Evolutionary conservation across 192 early-diverging fungal species (phyloP).

Genomic region (Funneliformis geosporum): DNA sequence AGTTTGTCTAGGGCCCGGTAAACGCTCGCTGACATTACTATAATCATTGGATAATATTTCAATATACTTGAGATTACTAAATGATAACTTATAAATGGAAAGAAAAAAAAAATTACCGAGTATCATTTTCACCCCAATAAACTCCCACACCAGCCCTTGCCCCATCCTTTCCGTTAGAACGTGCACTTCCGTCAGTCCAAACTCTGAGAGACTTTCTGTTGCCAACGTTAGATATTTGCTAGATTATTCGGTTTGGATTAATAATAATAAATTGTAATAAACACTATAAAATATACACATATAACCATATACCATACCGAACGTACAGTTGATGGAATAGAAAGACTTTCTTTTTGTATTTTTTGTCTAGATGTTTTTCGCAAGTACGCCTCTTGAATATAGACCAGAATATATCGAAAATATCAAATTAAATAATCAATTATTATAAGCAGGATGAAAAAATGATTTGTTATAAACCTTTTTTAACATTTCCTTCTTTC

Average conservation of each 20-base stretch:
- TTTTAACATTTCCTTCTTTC: neutral
- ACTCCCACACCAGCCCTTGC: slow-evolving; percentile 86
- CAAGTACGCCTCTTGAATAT: no score
- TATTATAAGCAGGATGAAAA: neutral
- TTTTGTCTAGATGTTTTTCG: no score
- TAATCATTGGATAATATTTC: neutral
- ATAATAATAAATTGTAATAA: no score
- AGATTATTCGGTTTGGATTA: neutral
- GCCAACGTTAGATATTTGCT: neutral
- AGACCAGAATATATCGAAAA: no score
- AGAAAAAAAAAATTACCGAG: slow-evolving; percentile 49
- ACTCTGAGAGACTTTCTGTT: slow-evolving; percentile 39
- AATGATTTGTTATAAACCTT: neutral
- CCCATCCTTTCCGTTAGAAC: slow-evolving; percentile 62
- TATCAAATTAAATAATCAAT: neutral
- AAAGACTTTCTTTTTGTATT: no score
- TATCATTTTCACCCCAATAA: slow-evolving; percentile 73
- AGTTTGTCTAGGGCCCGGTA: slow-evolving; percentile 57
- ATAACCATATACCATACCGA: no score
- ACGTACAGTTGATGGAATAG: no score
- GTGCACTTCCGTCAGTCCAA: slow-evolving; percentile 84
- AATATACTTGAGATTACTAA: neutral
- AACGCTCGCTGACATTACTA: slow-evolving; percentile 62
- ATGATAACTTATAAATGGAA: neutral
- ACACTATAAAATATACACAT: no score